Evolutionary conservation across 208 protist species (phyloP).

Genomic region (Angomonas ambiguus): DNA sequence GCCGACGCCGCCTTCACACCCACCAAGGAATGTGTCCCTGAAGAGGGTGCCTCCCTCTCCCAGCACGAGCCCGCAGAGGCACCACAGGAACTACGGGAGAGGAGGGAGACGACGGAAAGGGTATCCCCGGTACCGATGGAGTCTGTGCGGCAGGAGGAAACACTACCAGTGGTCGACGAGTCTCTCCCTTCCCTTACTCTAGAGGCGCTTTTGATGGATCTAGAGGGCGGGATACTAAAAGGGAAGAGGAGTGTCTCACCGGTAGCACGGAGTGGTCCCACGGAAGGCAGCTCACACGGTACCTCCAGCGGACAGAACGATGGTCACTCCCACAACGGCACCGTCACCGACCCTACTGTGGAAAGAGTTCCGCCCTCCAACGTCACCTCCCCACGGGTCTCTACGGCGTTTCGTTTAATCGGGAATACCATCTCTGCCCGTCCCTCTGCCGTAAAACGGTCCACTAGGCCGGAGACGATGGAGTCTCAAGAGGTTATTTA

Average conservation of each 20-base stretch:
- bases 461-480: no score
- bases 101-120: neutral
- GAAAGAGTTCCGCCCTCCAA: neutral
- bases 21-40: neutral
- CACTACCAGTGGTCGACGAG: neutral
- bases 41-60: neutral
- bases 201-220: constrained; percentile 20
- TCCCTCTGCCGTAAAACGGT: no score
- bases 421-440: no score
- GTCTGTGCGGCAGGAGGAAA: neutral
- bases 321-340: neutral
- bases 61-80: neutral
- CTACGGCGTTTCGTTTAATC: neutral
- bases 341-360: neutral
- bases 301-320: no score
- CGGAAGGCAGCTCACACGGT: no score
- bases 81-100: neutral
- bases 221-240: constrained; percentile 11
- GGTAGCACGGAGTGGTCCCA: no score
- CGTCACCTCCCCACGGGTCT: neutral
- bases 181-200: constrained; percentile 22
- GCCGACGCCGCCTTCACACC: neutral
- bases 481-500: neutral
- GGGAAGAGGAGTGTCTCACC: neutral
- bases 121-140: neutral